Evolutionary conservation across 768 basidiomycete species (phyloP), one percentile per base, ranked within the genome.

Genomic region (Ramaria sp.): DNA sequence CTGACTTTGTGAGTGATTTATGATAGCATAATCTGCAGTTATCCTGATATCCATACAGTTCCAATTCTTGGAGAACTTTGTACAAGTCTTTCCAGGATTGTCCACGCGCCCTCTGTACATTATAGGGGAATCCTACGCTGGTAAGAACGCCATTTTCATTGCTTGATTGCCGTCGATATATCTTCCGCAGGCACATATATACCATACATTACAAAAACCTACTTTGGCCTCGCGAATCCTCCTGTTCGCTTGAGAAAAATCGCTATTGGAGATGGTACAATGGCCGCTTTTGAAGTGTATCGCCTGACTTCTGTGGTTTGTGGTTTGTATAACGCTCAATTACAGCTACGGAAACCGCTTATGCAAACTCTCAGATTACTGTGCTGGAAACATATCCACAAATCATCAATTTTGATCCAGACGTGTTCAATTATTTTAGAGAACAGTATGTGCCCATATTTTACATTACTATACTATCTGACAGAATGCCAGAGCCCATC

Each of bases 61-160:
- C 72, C 83, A 82, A 13, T 88, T 88, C 66, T 66, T 90, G 48
- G 69, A 66, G 31, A 88, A 88, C 64, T 71, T 88, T 4, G 82
- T 86, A 63, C 83, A 82, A 61, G 80, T 88, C 7, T 89, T 89
- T 67, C 88, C 86, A 13, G 74, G 74, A 62, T 72, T 88, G 22
- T 78, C 78, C 11, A 78, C 70, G 0, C 80, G 87, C 30, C 87
- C 87, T 13, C 73, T 88, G 33, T 70, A 83, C 66, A 64, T 89
- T 39, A 80, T 79, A 0, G 87, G 87, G 5, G 87, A 88, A 68
- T 85, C 83, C 62, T 88, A 88, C 66, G 80, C 87, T 13, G 87
- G 87, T 30, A 76, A 76, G 59, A 87, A 84, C 62, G 86, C 88
- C 30, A 19, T 37, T 12, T 5, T 37, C 13, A 53, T 38, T 17